These are phyloP conservation scores for Penicillium crystallinum DNA, from an alignment of 495 filamentous ascomycete genomes.

Conservation along the genomic window DNA sequence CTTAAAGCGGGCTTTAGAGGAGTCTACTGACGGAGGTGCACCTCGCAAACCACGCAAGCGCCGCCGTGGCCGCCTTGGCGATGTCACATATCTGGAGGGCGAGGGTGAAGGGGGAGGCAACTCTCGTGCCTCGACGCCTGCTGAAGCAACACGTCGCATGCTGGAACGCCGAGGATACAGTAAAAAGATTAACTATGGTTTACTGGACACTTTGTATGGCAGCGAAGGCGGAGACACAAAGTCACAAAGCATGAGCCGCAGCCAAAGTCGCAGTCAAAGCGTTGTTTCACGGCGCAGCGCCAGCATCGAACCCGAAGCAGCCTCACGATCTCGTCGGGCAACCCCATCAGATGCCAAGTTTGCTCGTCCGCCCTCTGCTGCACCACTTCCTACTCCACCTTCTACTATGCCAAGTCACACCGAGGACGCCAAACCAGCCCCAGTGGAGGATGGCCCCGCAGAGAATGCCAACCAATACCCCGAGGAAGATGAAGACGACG, in stretches of 20 bases:
- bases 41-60: slow-evolving; percentile 46
- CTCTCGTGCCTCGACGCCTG: slow-evolving; percentile 47
- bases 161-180: slow-evolving; percentile 65
- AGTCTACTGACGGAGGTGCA: slow-evolving; percentile 41
- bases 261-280: slow-evolving; percentile 37
- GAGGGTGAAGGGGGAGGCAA: slow-evolving; percentile 35
- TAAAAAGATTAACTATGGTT: slow-evolving; percentile 80
- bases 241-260: slow-evolving; percentile 29
- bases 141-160: slow-evolving; percentile 70
- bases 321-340: slow-evolving; percentile 20
- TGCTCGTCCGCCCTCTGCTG: slow-evolving; percentile 3
- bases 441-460: not conserved
- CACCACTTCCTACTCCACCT: slow-evolving; percentile 15
- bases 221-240: slow-evolving; percentile 32
- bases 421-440: slow-evolving; percentile 3
- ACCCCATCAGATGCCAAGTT: slow-evolving; percentile 16
- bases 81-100: slow-evolving; percentile 46
- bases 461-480: slow-evolving; percentile 11
- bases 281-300: slow-evolving; percentile 35
- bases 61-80: slow-evolving; percentile 45
- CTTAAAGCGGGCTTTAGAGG: slow-evolving; percentile 57
- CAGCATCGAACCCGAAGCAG: slow-evolving; percentile 29
- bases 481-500: slow-evolving; percentile 32
- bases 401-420: slow-evolving; percentile 8
- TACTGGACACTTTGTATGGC: slow-evolving; percentile 48